Evolutionary conservation across 805 yeast species (phyloP), one percentile per base, ranked within the genome.

Genomic region (Nakazawaea wickerhamii): DNA sequence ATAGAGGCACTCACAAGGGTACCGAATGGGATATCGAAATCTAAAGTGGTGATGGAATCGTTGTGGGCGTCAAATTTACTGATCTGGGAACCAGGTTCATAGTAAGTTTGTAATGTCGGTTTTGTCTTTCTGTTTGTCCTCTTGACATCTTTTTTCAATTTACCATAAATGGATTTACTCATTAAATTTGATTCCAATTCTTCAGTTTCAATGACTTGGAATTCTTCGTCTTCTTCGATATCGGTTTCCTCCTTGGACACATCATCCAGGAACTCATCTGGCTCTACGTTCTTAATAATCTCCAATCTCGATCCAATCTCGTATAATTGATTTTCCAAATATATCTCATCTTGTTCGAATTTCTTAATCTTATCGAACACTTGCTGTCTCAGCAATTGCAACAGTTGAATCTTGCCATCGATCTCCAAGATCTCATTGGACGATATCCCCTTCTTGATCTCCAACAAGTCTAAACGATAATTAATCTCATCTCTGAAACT

Each of bases 1-100:
- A 78, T 63, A 10, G 88, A 77, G 0, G 95, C 87, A 13, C 90
- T 75, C 2, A 88, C 90, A 59, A 87, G 52, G 1, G 79, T 78
- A 2, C 89, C 90, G 59, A 80, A 84, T 11, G 91, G 91, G 19
- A 73, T 65, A 54, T 83, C 88, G 55, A 84, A 83, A 49, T 80
- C 89, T 45, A 84, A 55, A 26, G 78, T 68, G 1, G 77, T 70
- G 18, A 84, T 65, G 2, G 74, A 49, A 34, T 70, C 76, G 4
- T 66, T 67, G 52, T 81, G 86, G 1, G 79, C 79, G 13, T 65
- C 55, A 34, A 81, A 62, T 13, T 67, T 57, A 28, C 66, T 58
- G 22, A 84, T 79, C 31, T 63, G 58, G 33, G 77, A 68, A 3
- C 88, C 87, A 1, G 82, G 69, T 23, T 69, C 68, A 51, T 79